Base-by-base conservation (phyloP, 805 yeast genomes). In the Saturnispora galanensis region DNA sequence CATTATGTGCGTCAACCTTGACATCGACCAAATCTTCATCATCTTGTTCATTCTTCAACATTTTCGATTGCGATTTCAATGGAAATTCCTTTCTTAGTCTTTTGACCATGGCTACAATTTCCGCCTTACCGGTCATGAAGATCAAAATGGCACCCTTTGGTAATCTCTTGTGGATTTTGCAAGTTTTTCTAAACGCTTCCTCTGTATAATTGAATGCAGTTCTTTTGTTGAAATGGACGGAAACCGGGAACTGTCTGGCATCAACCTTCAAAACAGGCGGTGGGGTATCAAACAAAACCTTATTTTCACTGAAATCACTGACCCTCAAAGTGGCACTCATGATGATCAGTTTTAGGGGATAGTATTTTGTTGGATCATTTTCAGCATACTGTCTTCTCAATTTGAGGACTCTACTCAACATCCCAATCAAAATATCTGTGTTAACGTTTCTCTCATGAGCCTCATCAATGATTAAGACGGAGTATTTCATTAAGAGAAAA, bases 321-420 rank as follows among this genome's bases (percentile, higher is more conserved):
- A 93, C 97, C 55, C 97, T 72, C 47, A 93, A 71, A 0, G 99
- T 93, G 13, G 99, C 99, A 37, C 97, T 89, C 99, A 93, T 93
- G 54, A 93, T 81, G 26, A 93, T 75, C 47, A 93, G 64, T 60
- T 90, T 93, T 48, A 93, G 68, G 10, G 83, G 88, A 49, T 72
- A 76, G 55, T 64, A 62, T 28, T 65, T 68, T 0, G 43, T 35
- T 2, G 84, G 79, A 50, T 78, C 66, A 42, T 70, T 59, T 3
- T 51, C 56, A 55, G 70, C 69, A 41, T 75, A 71, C 49, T 74
- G 70, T 15, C 75, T 67, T 56, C 99, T 77, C 34, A 90, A 69
- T 51, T 72, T 77, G 48, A 87, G 76, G 13, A 89, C 82, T 53
- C 98, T 78, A 58, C 96, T 86, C 42, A 93, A 68, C 82, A 93